Base-by-base conservation (phyloP, 192 early-diverging fungal species). In the Coemansia sp. region DNA sequence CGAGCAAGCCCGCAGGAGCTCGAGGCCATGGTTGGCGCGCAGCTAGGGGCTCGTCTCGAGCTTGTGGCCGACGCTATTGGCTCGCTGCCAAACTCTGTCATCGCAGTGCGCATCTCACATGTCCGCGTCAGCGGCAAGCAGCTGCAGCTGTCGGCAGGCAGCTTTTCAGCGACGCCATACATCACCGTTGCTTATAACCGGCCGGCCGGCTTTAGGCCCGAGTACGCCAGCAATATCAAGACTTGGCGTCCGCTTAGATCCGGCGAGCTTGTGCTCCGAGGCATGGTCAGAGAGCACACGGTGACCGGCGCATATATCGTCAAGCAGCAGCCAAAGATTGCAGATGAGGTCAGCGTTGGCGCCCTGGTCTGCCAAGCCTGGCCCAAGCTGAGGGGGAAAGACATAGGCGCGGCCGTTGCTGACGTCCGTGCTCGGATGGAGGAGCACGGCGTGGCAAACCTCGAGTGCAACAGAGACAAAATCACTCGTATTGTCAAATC, bases 131-230 rank as follows among this genome's bases (percentile, higher is more conserved):
- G 28, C 6, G 58, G 61, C 27, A 57, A 25, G 4, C 18, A 29
- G 10, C 25, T 62, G 27, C 56, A 42, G 16, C 32, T 58, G 34
- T 19, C 16, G 22, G 39, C 48, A 5, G 39, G 47, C 9, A 28
- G 49, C 39, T 56, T 34, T 54, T 47, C 49, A 14, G 46, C 61
- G 8, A 45, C 58, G 10, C 52, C 66, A 19, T 61, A 75, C 23
- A 75, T 81, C 27, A 79, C 71, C 11, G 67, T 79, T 22, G 72
- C 72, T 6, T 66, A 68, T 62, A 81, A 75, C 46, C 65, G 46
- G 46, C 57, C 69, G 0, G 62, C 49, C n/a, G 69, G 69, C 16
- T 54, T 56, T 27, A 55, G 55, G 1, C 42, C 63, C 2, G 29
- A 54, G 2, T 56, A 51, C 29, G 58, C 65, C 20, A 45, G 39